These are phyloP conservation scores for Didymella pomorum DNA, from an alignment of 2,329 filamentous ascomycete species.

Conservation along the genomic window DNA sequence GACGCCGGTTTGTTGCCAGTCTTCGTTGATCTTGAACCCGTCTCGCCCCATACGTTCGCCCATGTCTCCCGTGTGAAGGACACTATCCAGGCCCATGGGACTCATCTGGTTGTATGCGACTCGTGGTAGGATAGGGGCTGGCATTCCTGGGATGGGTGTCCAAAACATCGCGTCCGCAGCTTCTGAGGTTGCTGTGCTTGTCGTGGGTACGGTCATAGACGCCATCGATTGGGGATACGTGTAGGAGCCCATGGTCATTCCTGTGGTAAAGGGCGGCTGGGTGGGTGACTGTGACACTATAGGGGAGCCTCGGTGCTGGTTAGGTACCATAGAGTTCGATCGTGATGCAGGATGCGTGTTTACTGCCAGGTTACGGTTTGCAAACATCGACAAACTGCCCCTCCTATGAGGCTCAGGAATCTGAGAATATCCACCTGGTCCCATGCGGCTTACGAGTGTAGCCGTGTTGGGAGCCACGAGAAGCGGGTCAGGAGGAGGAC, in stretches of 20 bases:
- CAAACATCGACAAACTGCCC: conserved; percentile 46
- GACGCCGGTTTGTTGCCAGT: conserved; percentile 31
- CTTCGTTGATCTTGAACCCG: conserved; percentile 46
- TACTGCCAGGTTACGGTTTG: conserved; percentile 25
- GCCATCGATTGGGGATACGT: conserved; percentile 30
- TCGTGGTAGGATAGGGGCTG: conserved; percentile 48
- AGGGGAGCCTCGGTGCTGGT: conserved; percentile 29
- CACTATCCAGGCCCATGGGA: conserved; percentile 49
- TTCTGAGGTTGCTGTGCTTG: conserved; percentile 26
- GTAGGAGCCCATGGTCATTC: conserved; percentile 24
- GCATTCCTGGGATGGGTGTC: conserved; percentile 53
- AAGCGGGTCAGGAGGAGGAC: conserved; percentile 33
- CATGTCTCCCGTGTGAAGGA: conserved; percentile 39
- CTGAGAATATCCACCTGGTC: conserved; percentile 15
- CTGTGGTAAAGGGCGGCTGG: conserved; percentile 23
- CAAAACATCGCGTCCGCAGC: conserved; percentile 39
- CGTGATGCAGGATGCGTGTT: conserved; percentile 29
- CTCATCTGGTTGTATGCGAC: conserved; percentile 36
- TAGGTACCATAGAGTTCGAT: conserved; percentile 24
- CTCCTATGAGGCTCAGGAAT: conserved; percentile 24
- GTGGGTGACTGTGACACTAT: conserved; percentile 21
- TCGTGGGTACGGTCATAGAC: conserved; percentile 21
- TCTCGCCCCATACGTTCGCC: conserved; percentile 46
- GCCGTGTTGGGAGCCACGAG: conserved; percentile 27
- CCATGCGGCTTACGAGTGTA: conserved; percentile 21